phyloP scores from a whole-genome alignment of 75 land plant genomes.

The Pseudotsuga menziesii region DNA sequence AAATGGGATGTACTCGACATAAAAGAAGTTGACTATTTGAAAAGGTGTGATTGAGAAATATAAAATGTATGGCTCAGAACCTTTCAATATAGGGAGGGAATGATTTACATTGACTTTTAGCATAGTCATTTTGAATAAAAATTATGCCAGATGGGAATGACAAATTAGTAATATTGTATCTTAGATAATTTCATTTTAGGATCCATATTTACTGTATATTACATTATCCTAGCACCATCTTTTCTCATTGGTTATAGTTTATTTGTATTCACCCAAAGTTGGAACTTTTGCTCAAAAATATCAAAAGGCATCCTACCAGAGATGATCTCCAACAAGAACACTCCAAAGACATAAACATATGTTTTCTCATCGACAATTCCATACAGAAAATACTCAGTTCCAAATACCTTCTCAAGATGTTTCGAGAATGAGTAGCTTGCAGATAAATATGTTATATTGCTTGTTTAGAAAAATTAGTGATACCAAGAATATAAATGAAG shows the following conservation, averaged over 20 bases:
- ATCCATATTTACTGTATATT: too few relatives aligned
- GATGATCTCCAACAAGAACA: conserved; percentile 77
- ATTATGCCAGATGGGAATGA: too few relatives aligned
- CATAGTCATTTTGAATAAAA: background rate
- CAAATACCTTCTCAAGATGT: conserved; percentile 53
- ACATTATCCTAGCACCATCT: background rate
- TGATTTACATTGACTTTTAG: background rate
- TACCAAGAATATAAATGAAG: background rate
- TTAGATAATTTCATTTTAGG: too few relatives aligned
- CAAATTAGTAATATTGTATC: too few relatives aligned
- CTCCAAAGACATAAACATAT: conserved; percentile 89
- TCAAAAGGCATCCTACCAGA: conserved; percentile 77
- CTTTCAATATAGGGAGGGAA: background rate
- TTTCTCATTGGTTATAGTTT: background rate
- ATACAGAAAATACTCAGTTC: conserved; percentile 92
- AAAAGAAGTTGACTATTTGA: background rate
- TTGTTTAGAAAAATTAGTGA: background rate
- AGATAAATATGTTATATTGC: background rate
- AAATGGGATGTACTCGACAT: background rate
- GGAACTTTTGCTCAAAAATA: conserved; percentile 62
- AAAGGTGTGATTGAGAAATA: background rate
- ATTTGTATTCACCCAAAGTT: conserved; percentile 53
- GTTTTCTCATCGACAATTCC: conserved; percentile 96
- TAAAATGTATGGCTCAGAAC: background rate
- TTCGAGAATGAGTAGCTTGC: background rate